A percentile compares a stretch with the other conserved stretches of the same genome.
phyloP scores from a whole-genome alignment of 805 yeast genomes.

The Barnettozyma populi region DNA sequence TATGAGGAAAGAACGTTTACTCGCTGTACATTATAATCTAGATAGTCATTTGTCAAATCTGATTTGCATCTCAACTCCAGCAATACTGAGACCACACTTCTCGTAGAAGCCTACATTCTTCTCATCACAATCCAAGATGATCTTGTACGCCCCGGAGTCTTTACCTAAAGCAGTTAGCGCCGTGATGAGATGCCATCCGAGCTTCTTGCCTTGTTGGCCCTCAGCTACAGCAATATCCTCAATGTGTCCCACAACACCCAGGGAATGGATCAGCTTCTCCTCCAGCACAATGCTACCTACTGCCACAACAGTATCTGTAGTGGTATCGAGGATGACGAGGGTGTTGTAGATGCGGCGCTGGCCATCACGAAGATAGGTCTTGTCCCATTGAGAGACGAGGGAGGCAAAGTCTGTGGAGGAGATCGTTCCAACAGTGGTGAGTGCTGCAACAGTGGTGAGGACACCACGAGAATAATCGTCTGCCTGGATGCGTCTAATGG shows the following conservation, averaged over 20 bases:
- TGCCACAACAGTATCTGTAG: constrained; percentile 56
- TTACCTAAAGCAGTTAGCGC: constrained; percentile 56
- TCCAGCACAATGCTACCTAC: constrained; percentile 81
- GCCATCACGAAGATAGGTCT: constrained; percentile 24
- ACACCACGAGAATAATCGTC: constrained; percentile 62
- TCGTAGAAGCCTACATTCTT: constrained; percentile 80
- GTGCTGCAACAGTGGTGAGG: constrained; percentile 52
- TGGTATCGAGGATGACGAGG: constrained; percentile 54
- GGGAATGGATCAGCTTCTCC: constrained; percentile 73
- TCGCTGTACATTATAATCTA: not conserved
- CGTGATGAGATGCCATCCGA: constrained; percentile 66
- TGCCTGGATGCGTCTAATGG: constrained; percentile 49
- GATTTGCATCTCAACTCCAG: constrained; percentile 65
- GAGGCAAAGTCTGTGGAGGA: constrained; percentile 42
- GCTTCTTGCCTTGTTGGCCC: constrained; percentile 74
- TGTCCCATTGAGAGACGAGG: constrained; percentile 55
- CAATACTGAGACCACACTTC: constrained; percentile 71
- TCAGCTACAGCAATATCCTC: constrained; percentile 85
- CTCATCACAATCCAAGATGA: constrained; percentile 83
- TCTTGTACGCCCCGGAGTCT: constrained; percentile 71
- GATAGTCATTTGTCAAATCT: constrained; percentile 29
- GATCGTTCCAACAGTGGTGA: constrained; percentile 82
- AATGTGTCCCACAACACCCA: constrained; percentile 87
- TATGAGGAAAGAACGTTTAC: constrained; percentile 7
- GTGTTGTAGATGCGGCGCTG: constrained; percentile 49